Evolutionary conservation across 331 rosid species (phyloP), one percentile per base, ranked within the genome.

Genomic region (Phaseolus coccineus): DNA sequence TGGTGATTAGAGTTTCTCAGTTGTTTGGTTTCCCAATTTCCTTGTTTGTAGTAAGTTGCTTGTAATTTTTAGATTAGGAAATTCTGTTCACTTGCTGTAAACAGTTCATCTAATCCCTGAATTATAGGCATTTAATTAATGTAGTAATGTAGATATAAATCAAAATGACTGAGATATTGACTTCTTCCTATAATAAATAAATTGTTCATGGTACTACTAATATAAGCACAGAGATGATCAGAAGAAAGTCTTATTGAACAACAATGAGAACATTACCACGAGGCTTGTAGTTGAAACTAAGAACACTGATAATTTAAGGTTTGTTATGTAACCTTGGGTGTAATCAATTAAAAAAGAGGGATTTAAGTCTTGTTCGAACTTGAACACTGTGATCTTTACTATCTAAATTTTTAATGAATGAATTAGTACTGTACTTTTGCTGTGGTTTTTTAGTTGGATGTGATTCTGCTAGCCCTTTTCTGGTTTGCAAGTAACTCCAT

Each of bases 301-400:
- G 42, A 61, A 73, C 82, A 40, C n/a, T 37, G 44, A 50, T 39
- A 19, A 51, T 10, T 51, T 46, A 53, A 24, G 48, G 28, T 68
- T 74, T 68, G 65, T 65, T 68, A 28, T 27, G 77, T 25, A n/a
- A 44, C 22, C 74, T 40, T 69, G 16, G 69, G 55, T 28, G 61
- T 78, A 28, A 69, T 27, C 28, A 66, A 65, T 39, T 37, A 39
- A 4, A 51, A 28, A 55, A 22, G 24, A 44, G 59, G 65, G 42
- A 33, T 47, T 65, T 24, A 47, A 78, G 51, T 46, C 62, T 48
- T 37, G 16, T 40, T 58, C 39, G 12, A 25, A 44, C 73, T 58
- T 78, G 40, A n/a, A 52, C 52, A 50, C 50, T 62, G 56, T 42
- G 70, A 52, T 69, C 47, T 27, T 37, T 46, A 68, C 28, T 39